Evolutionary conservation across 108 stramenopile genomes (phyloP), one percentile per base, ranked within the genome.

Genomic region (Hondaea fermentalgiana): DNA sequence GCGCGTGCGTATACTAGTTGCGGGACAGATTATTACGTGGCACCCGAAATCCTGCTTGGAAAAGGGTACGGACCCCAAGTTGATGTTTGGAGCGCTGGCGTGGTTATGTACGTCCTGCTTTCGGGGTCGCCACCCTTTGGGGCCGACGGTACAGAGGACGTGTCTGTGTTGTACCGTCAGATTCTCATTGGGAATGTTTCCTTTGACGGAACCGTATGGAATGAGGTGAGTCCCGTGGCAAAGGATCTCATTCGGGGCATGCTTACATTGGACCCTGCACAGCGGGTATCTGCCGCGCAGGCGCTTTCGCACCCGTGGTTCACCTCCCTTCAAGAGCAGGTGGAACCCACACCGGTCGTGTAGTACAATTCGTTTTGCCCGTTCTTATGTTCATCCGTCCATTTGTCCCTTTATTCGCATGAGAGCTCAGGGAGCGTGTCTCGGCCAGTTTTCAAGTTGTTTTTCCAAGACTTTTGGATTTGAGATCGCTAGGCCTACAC

Each of bases 51-150:
- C 89, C 89, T 98, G 55, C 94, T 95, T 71, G 95, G 96, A 8
- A 93, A 95, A 45, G 91, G 93, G 14, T 97, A 98, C 89, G 95
- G 95, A 90, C 95, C 94, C 58, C 94, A 98, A 89, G 95, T 95
- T 5, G 99, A 99, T 91, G 93, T 99, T 45, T 99, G 96, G 94
- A 95, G 94, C 53, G 89, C 98, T n/a, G 99, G 99, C 42, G 96
- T 99, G 47, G 97, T 98, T 3, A 71, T 96, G 59, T 99, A 98
- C 93, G 97, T 98, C 72, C 90, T 99, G 51, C 92, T 99, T 5
- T 98, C 96, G 89, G 98, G 99, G 44, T 98, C 96, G 87, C 98
- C 98, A 10, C 99, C 99, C 42, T 98, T 99, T 91, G 60, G 60
- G 5, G 97, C 97, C 89, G 97, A 97, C 43, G 96, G 96, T 51